phyloP scores from a whole-genome alignment of 306 rosid genomes.

The Acmispon strigosus region DNA sequence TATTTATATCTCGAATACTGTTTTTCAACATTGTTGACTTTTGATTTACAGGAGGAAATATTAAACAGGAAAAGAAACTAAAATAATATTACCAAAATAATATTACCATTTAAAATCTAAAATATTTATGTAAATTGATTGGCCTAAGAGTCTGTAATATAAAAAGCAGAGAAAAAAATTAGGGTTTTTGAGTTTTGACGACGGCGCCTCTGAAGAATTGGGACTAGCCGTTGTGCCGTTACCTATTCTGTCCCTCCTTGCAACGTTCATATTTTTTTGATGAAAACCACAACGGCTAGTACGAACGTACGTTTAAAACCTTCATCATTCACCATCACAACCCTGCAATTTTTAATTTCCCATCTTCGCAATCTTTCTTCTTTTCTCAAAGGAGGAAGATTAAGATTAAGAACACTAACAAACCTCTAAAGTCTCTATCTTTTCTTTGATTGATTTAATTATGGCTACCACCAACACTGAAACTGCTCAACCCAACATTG shows the following conservation, averaged over 20 bases:
- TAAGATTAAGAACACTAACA: not conserved
- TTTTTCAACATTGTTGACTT: too few species aligned
- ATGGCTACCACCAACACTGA: slow-evolving; percentile 50
- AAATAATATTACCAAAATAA: too few species aligned
- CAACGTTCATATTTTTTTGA: slow-evolving; percentile 11
- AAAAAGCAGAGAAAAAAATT: too few species aligned
- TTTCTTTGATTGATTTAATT: not conserved
- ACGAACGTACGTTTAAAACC: not conserved
- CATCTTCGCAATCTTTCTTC: not conserved
- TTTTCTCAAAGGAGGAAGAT: slow-evolving; percentile 3
- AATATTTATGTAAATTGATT: too few species aligned
- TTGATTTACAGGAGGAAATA: too few species aligned
- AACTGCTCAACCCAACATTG: slow-evolving; percentile 34
- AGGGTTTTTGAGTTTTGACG: not conserved
- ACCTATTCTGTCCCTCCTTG: not conserved
- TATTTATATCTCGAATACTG: too few species aligned
- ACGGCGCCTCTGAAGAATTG: not conserved
- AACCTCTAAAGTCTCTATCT: not conserved
- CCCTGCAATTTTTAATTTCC: not conserved
- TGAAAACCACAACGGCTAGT: slow-evolving; percentile 21
- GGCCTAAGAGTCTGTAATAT: too few species aligned
- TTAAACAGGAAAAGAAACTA: too few species aligned
- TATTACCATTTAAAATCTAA: too few species aligned
- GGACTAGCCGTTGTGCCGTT: slow-evolving; percentile 2
- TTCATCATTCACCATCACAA: not conserved